These are phyloP conservation scores for Flaveria ramosissima DNA, from an alignment of 129 eudicot genomes.

Conservation along the genomic window DNA sequence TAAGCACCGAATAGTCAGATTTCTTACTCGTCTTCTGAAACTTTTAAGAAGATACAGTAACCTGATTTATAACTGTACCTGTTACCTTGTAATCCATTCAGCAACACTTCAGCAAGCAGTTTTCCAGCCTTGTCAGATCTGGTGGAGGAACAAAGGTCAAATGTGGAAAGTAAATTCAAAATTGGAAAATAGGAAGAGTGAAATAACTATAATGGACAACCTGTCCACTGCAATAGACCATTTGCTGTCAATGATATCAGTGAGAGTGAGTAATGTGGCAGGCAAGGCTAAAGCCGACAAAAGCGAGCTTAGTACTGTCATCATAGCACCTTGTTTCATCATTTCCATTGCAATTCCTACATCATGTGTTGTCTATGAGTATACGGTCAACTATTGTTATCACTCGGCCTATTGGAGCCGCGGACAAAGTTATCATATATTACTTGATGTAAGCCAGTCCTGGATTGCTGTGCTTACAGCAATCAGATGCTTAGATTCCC, in stretches of 20 bases:
- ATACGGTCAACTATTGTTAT: neutral
- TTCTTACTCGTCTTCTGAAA: neutral
- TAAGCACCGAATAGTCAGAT: neutral
- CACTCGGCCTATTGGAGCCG: slow-evolving; percentile 8
- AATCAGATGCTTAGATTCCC: slow-evolving; percentile 97
- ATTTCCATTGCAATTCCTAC: slow-evolving; percentile 73
- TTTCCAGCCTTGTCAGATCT: slow-evolving; percentile 98
- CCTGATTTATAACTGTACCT: slow-evolving; percentile 46
- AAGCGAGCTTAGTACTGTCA: slow-evolving; percentile 84
- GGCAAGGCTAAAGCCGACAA: slow-evolving; percentile 93
- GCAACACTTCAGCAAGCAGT: slow-evolving; percentile 85
- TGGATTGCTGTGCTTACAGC: slow-evolving; percentile 98
- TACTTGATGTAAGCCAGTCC: slow-evolving; percentile 94
- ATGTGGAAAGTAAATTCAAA: slow-evolving; percentile 1
- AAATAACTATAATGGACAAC: slow-evolving; percentile 39
- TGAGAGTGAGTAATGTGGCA: slow-evolving; percentile 65
- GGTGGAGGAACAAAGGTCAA: neutral
- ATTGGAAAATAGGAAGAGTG: neutral
- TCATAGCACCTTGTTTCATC: slow-evolving; percentile 98
- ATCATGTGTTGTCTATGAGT: slow-evolving; percentile 27
- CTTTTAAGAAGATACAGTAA: neutral
- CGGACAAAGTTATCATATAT: slow-evolving; percentile 23
- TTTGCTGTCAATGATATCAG: slow-evolving; percentile 88
- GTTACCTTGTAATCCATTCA: slow-evolving; percentile 88
- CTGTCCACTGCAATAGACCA: slow-evolving; percentile 96